Base-by-base conservation (phyloP, 2,329 filamentous ascomycete species). In the Hypoxylon sp. region DNA sequence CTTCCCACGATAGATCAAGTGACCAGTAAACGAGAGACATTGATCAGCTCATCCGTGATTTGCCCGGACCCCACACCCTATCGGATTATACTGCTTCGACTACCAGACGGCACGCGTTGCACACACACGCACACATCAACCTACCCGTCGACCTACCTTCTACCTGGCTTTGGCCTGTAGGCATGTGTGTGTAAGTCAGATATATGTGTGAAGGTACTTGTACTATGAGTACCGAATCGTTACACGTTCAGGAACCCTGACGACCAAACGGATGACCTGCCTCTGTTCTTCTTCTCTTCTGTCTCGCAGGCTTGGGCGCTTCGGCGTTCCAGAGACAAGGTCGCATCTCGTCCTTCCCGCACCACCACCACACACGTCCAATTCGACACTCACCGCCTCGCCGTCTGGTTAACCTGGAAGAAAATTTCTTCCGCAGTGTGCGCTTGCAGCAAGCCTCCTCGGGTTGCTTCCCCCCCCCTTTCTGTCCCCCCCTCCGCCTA, bases 371-470 rank as follows among this genome's bases (percentile, higher is more conserved):
- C 54, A 62, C 61, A 54, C n/a, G n/a, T n/a, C 61, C 58, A 58
- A 62, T 62, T 62, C 61, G 51, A 56, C 26, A 26, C 61, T 61
- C 61, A 64, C 61, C 61, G 61, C 61, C 54, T 64, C 61, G 55
- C 41, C 45, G 41, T 55, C 31, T 37, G n/a, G 24, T 37, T 47
- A 35, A 45, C 27, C 29, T 47, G 27, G 37, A 55, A 37, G 23
- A 62, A 57, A 61, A 24, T 50, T 55, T 59, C 52, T 57, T 45
- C 38, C 55, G 41, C 54, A 54, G 50, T 45, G 56, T 54, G 51
- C 50, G 50, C 48, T 51, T 51, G 46, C 55, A 62, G 48, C 48
- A 61, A 49, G 24, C 48, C 17, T 26, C 17, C 45, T 24, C 33
- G 23, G 27, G 7, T n/a, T n/a, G n/a, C n/a, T n/a, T n/a, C n/a